phyloP scores from a whole-genome alignment of 805 yeast genomes.

The Nakazawaea holstii region DNA sequence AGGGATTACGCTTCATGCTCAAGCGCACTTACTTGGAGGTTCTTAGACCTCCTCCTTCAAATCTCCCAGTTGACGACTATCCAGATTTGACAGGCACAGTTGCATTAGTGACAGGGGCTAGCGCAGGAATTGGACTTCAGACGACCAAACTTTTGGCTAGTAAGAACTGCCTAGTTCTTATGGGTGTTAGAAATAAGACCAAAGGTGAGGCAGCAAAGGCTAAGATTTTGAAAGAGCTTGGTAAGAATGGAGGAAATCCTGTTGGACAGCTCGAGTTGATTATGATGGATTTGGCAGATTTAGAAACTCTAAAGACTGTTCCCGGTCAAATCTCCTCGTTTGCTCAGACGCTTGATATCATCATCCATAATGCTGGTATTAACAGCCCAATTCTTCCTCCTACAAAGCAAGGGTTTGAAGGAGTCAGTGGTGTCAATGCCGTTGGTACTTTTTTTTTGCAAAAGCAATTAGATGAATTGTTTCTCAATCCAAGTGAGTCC shows the following conservation, averaged over 20 bases:
- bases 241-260: slow-evolving; percentile 14
- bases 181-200: slow-evolving; percentile 8
- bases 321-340: slow-evolving; percentile 20
- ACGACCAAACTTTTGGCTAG: slow-evolving; percentile 24
- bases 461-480: slow-evolving; percentile 30
- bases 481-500: slow-evolving; percentile 23
- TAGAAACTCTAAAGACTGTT: slow-evolving; percentile 34
- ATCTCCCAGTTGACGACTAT: slow-evolving; percentile 22
- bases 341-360: slow-evolving; percentile 27
- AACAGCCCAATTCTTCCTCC: slow-evolving; percentile 31
- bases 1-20: too few relatives aligned
- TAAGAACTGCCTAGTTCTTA: slow-evolving; percentile 30
- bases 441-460: slow-evolving; percentile 40
- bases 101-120: slow-evolving; percentile 27
- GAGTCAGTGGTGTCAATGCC: slow-evolving; percentile 40
- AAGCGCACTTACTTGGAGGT: too few relatives aligned
- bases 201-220: slow-evolving; percentile 15
- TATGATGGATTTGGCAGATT: slow-evolving; percentile 33
- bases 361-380: slow-evolving; percentile 41
- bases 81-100: slow-evolving; percentile 29
- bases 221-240: slow-evolving; percentile 18
- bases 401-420: slow-evolving; percentile 40
- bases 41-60: slow-evolving; percentile 16
- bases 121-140: slow-evolving; percentile 30
- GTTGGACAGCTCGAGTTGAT: slow-evolving; percentile 18